phyloP scores from a whole-genome alignment of 331 rosid genomes.

The Stylosanthes scabra region DNA sequence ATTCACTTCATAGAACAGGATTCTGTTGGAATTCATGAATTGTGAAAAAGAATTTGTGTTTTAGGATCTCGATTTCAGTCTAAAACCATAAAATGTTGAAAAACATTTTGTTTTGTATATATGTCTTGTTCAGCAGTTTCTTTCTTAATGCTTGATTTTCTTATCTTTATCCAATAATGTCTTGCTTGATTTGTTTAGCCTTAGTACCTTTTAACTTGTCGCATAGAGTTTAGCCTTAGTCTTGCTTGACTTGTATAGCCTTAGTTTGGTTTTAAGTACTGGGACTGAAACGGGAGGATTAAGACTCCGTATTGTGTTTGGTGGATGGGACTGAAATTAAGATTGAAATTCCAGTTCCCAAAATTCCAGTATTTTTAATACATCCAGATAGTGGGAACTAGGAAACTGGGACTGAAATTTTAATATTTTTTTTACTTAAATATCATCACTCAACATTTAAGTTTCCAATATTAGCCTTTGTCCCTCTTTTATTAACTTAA shows the following conservation, averaged over 20 bases:
- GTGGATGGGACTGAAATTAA: no score
- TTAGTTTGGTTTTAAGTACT: no score
- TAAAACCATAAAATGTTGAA: conserved; percentile 12
- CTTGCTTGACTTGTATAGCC: no score
- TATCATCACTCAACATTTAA: no score
- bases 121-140: conserved; percentile 11
- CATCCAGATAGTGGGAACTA: no score
- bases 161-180: background rate
- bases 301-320: background rate
- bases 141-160: conserved; percentile 6
- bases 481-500: no score
- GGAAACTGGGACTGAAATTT: no score
- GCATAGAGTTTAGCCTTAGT: background rate
- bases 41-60: background rate
- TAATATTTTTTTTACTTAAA: conserved; percentile 5
- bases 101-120: no score
- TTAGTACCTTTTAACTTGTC: background rate
- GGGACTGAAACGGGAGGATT: no score
- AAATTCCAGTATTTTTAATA: no score
- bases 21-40: background rate
- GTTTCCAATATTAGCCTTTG: no score
- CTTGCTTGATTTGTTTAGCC: background rate
- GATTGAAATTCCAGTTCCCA: no score
- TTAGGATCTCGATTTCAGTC: conserved; percentile 10
- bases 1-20: background rate